Base-by-base conservation (phyloP, 2,329 filamentous ascomycete species). In the Thermomyces lanuginosus region DNA sequence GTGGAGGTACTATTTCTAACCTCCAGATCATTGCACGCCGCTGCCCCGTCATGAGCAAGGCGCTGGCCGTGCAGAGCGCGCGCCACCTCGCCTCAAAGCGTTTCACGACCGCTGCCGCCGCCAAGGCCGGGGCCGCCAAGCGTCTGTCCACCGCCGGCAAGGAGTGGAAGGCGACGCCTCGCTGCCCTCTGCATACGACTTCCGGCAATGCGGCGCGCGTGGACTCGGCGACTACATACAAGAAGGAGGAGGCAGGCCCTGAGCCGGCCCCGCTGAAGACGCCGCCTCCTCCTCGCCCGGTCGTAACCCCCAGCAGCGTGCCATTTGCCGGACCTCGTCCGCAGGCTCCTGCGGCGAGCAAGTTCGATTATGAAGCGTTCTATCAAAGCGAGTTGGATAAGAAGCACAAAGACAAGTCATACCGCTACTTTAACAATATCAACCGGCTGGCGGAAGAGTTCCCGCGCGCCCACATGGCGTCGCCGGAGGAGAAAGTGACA, bases 361-460 rank as follows among this genome's bases (percentile, higher is more conserved):
- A 74, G 45, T 98, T 93, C 56, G 69, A 95, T 55, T 98, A 98
- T 47, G 74, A 92, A 45, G 69, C 55, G 24, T 98, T 93, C 57
- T 98, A 95, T 60, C 61, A 75, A 38, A 62, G 62, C 35, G 86
- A 98, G 55, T 60, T 98, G 41, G 82, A 93, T 44, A 95, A 93
- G 70, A 98, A 98, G 64, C 89, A 92, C 68, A 84, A 92, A 66
- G 89, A 98, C 67, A 95, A 93, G 63, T 93, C 84, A 27, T 98
- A 98, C 63, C 81, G 89, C 48, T 95, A 95, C 64, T 98, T 98
- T 66, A 98, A 98, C 68, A 98, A 98, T 64, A 98, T 98, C 72
- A 98, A 98, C 50, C 83, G 89, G 18, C 67, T 98, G 34, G 89
- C 89, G 39, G 81, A 89, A 60, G 82, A 95, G 38, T 98, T 98